Evolutionary conservation across 768 basidiomycete genomes (phyloP).

Genomic region (Boletus vermiculosoides): DNA sequence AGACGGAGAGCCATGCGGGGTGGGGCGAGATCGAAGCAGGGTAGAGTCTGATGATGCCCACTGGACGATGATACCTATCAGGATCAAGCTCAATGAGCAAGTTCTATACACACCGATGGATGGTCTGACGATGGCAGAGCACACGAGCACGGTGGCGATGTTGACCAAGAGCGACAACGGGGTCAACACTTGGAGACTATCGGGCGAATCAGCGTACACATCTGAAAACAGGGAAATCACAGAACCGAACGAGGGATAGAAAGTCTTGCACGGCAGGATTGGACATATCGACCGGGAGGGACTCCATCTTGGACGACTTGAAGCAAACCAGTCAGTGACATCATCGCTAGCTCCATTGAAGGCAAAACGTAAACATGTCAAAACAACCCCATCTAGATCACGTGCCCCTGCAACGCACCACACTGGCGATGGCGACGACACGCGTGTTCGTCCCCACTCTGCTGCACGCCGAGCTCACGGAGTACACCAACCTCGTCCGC

Average conservation of each 20-base stretch:
- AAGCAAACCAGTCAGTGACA: conserved; percentile 2
- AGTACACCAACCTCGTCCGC: conserved; percentile 66
- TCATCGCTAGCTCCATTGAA: conserved; percentile 6
- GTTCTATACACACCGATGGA: conserved; percentile 44
- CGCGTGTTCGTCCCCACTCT: conserved; percentile 48
- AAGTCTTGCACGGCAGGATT: conserved; percentile 66
- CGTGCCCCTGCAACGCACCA: background rate
- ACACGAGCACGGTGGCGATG: conserved; percentile 69
- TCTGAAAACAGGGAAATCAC: conserved; percentile 1
- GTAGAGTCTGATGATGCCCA: conserved; percentile 49
- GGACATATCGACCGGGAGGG: conserved; percentile 54
- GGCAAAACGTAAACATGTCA: conserved; percentile 4
- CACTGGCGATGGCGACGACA: background rate
- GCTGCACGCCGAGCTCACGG: conserved; percentile 62
- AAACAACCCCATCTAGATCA: conserved; percentile 3
- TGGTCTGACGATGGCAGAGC: conserved; percentile 64
- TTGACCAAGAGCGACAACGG: conserved; percentile 82
- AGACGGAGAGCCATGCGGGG: conserved; percentile 52
- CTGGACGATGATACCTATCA: conserved; percentile 28
- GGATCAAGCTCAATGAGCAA: background rate
- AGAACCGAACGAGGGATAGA: conserved; percentile 59
- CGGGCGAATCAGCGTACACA: background rate
- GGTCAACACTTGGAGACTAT: conserved; percentile 80
- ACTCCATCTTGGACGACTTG: conserved; percentile 41
- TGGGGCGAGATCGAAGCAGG: conserved; percentile 75